Evolutionary conservation across 306 rosid species (phyloP), one percentile per base, ranked within the genome.

Genomic region (Rosa lucieae): DNA sequence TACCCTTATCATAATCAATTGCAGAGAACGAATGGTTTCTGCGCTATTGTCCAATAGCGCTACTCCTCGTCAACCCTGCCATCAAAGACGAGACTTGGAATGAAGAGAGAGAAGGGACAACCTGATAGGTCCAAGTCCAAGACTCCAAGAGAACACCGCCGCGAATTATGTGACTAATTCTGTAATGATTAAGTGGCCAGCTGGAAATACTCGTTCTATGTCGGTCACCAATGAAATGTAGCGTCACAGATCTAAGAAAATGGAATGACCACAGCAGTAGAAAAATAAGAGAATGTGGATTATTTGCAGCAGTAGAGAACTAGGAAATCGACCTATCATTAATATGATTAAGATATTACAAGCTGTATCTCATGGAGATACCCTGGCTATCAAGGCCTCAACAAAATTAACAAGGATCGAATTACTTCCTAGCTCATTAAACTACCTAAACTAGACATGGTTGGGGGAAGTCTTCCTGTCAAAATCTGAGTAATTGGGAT

Each of bases 121-220:
- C 29, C 29, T 26, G 29, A 26, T 26, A 26, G 29, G 29, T 26
- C 29, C 29, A 26, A 26, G 29, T 26, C 35, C 35, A 32, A 32
- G 35, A 32, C 35, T 49, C 18, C n/a, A 1, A 76, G 40, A 70
- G 43, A 43, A 43, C 75, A 55, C 67, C 17, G 75, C 67, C 78
- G 75, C 20, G 39, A 48, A 70, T 63, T 46, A 26, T 70, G 86
- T 62, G 43, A 42, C 23, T 37, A 53, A 29, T 63, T 65, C 48
- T 71, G 32, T 17, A 67, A 48, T 52, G 59, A 42, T 70, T 7
- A 21, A 13, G 35, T 32, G 26, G 56, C 76, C 81, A 78, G 78
- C 80, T 78, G 85, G 87, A 4, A 12, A 18, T 59, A 75, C 72
- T 3, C 42, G 77, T 77, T 77, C 26, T 2, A 0, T 26, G 70